Evolutionary conservation across 148 eudicot species (phyloP).

Genomic region (Chenopodium quinoa): DNA sequence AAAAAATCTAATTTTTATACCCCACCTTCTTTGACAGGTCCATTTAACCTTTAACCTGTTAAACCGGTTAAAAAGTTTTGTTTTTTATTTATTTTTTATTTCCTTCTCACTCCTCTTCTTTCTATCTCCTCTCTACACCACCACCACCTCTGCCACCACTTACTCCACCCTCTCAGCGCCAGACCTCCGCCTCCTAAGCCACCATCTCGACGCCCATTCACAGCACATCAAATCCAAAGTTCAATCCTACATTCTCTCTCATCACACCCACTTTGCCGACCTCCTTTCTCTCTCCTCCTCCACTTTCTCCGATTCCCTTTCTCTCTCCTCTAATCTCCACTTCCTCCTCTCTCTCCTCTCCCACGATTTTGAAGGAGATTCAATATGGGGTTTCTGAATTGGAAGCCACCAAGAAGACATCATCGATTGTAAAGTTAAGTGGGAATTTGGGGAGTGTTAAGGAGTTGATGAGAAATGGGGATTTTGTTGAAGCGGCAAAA

Average conservation of each 20-base stretch:
- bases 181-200: slow-evolving; percentile 87
- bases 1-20: too few species aligned
- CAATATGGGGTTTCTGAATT: slow-evolving; percentile 36
- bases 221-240: slow-evolving; percentile 71
- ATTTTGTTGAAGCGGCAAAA: slow-evolving; percentile 61
- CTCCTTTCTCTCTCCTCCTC: slow-evolving; percentile 60
- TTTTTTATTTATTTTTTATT: too few species aligned
- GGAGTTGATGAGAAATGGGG: slow-evolving; percentile 43
- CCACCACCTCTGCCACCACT: too few species aligned
- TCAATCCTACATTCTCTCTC: slow-evolving; percentile 54
- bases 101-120: too few species aligned
- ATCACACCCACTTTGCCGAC: slow-evolving; percentile 58
- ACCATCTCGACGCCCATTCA: slow-evolving; percentile 62
- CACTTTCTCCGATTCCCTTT: slow-evolving; percentile 37
- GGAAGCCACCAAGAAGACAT: slow-evolving; percentile 50
- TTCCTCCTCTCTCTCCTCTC: slow-evolving; percentile 38
- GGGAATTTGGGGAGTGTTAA: slow-evolving; percentile 38
- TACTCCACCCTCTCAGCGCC: slow-evolving; percentile 53
- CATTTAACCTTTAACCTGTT: too few species aligned
- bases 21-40: too few species aligned
- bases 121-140: too few species aligned
- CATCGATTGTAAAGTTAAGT: slow-evolving; percentile 44
- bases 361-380: slow-evolving; percentile 38
- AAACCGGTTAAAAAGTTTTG: too few species aligned
- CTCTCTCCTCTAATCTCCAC: slow-evolving; percentile 42